Evolutionary conservation across 2,329 filamentous ascomycete species (phyloP), one percentile per base, ranked within the genome.

Genomic region (Ilyonectria robusta): DNA sequence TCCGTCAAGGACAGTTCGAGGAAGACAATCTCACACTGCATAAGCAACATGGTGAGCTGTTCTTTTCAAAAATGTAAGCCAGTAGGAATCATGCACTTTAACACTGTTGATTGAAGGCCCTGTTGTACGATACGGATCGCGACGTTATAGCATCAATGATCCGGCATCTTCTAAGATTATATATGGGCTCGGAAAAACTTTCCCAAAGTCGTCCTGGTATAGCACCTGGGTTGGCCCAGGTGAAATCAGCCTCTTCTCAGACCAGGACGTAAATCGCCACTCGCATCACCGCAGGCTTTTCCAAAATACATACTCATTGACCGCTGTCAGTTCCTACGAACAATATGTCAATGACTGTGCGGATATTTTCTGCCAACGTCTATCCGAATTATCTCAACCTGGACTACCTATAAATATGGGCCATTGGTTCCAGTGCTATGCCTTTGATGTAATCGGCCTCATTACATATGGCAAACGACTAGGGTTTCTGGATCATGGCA

Each of bases 71-170:
- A 1, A 19, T 7, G 33, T 35, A 35, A 35, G 33, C 33, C 33
- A 35, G 33, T 35, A 35, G 33, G 33, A 35, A 35, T 6, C 33
- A 35, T 35, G 33, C 33, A 35, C 33, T n/a, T 35, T 35, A 35
- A 35, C 33, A 35, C 33, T 35, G 33, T 35, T 35, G 10, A 35
- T 35, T 35, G 33, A 35, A 71, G 70, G 70, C 0, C 68, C 78
- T 0, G 74, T 87, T 21, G 79, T 87, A 0, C 82, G 85, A 0
- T 81, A 86, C 61, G 83, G 82, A 0, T 85, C 84, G 0, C 79
- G 84, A n/a, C 80, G 85, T 7, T 87, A 85, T 60, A 84, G 81
- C 40, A 77, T 87, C 65, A 78, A 78, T 40, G 80, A 85, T 59
- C 74, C 78, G 0, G 73, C 79, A 0, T 83, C 82, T 0, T 68